Base-by-base conservation (phyloP, 495 filamentous ascomycete genomes). In the Cenococcum geophilum region DNA sequence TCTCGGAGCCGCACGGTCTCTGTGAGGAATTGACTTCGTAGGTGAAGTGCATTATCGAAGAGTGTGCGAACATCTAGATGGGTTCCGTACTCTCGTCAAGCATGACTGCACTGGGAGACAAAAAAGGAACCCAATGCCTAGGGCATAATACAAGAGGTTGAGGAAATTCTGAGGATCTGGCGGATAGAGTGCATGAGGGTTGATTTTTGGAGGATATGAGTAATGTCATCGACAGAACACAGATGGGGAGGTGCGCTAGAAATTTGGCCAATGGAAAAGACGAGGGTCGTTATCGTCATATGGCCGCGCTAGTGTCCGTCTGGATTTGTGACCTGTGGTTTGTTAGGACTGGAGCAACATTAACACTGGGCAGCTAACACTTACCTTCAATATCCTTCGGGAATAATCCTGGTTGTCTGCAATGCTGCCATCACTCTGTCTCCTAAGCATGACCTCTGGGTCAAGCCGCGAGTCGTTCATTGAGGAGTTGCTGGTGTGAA, bases 321-420 rank as follows among this genome's bases (percentile, higher is more conserved):
- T 55, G 62, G 49, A 51, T 69, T 69, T 42, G 66, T 69, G 22
- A 69, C 66, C 66, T 68, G 40, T 50, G 42, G 10, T 6, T 5
- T 27, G 65, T 64, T 60, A 62, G 62, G 36, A 10, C 49, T 5
- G n/a, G 37, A 20, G 12, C n/a, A 9, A 8, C 12, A 8, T 53
- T 1, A 8, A n/a, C 16, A 18, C 14, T 42, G 40, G 25, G 11
- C 27, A 58, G 4, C 10, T 16, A 45, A 4, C 2, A 75, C 81
- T 59, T 77, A 93, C 93, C 84, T 93, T 89, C 71, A 98, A 80
- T 73, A 98, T 96, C 70, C 88, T 87, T 73, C 93, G 83, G 60
- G 93, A 97, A 76, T 97, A 98, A 74, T 97, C 93, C 73, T 95
- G 84, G 75, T 96, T 93, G 72, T 98, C 95, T 67, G 92, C 92